phyloP scores from a whole-genome alignment of 2,329 filamentous ascomycete species.

The Annulohypoxylon truncatum region DNA sequence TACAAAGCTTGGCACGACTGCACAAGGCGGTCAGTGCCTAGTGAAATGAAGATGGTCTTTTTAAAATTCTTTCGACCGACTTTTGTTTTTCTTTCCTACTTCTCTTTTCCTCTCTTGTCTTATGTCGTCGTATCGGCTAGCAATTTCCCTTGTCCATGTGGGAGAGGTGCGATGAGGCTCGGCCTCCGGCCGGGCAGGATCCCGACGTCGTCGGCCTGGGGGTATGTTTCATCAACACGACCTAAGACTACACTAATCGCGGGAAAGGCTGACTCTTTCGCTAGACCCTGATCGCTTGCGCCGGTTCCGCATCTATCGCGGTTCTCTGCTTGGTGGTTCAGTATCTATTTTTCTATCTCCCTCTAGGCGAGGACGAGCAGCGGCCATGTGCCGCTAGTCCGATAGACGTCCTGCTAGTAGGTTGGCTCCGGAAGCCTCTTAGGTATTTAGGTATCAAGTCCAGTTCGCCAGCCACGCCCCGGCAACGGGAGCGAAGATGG shows the following conservation, averaged over 20 bases:
- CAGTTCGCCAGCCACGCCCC: constrained; percentile 17
- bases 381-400: constrained; percentile 33
- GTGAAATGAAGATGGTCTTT: constrained; percentile 28
- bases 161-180: constrained; percentile 41
- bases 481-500: constrained; percentile 21
- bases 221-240: constrained; percentile 26
- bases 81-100: constrained; percentile 16
- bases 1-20: constrained; percentile 32
- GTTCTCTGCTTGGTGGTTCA: constrained; percentile 41
- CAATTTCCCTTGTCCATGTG: constrained; percentile 40
- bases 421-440: constrained; percentile 38
- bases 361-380: constrained; percentile 30
- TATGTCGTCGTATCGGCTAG: constrained; percentile 42
- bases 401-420: constrained; percentile 40
- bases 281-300: constrained; percentile 43
- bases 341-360: constrained; percentile 43
- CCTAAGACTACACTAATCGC: not conserved
- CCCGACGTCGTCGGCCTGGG: constrained; percentile 43
- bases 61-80: constrained; percentile 35
- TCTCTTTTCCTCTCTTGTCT: constrained; percentile 24
- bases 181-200: constrained; percentile 41
- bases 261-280: constrained; percentile 20
- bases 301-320: constrained; percentile 40
- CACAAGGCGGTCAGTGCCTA: constrained; percentile 36
- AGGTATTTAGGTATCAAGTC: constrained; percentile 34